Evolutionary conservation across 2,329 filamentous ascomycete genomes (phyloP), one percentile per base, ranked within the genome.

Genomic region (Aureobasidium sp.): DNA sequence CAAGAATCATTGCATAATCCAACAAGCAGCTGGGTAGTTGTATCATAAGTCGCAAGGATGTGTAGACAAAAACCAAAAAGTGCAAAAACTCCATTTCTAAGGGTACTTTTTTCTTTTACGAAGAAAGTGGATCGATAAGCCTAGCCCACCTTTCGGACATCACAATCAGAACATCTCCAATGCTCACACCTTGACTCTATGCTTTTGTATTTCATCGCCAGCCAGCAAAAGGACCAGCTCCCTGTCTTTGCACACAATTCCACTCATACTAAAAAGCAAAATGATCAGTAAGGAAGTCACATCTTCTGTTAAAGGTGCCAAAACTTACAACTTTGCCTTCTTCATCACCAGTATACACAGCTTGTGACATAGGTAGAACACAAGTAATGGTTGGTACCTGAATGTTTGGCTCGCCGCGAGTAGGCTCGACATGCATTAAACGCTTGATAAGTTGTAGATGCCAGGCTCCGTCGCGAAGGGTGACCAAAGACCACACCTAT

Each of bases 311-410:
- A 15, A 39, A 13, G 26, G 42, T 1, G 27, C 60, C 26, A 47
- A 34, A 63, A 84, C 87, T 84, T 72, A 94, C 90, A 75, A 99
- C 93, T 79, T 87, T 83, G 34, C 94, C 94, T 66, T 91, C 88
- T 66, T 97, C 94, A 77, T 97, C 94, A 3, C 93, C 94, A 0
- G 92, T 96, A 75, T 97, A 97, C 10, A 97, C 86, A 65, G 87
- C 83, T 65, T 88, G 87, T 59, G 90, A 85, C 82, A 92, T 89
- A 2, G 93, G 89, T 62, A 89, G 81, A 58, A 99, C 89, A 71
- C 89, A 95, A 41, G 89, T 96, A 64, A 97, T 92, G 0, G 87
- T 87, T 2, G 88, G 87, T 44, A 68, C 71, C 63, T 78, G 79
- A 65, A 81, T 82, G 39, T 73, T 68, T 70, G 85, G 75, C 71